Percentiles rank a stretch among this genome's conserved stretches.
Conservation (phyloP, 176 grass and related monocot species). For the Hordeum marinum region DNA sequence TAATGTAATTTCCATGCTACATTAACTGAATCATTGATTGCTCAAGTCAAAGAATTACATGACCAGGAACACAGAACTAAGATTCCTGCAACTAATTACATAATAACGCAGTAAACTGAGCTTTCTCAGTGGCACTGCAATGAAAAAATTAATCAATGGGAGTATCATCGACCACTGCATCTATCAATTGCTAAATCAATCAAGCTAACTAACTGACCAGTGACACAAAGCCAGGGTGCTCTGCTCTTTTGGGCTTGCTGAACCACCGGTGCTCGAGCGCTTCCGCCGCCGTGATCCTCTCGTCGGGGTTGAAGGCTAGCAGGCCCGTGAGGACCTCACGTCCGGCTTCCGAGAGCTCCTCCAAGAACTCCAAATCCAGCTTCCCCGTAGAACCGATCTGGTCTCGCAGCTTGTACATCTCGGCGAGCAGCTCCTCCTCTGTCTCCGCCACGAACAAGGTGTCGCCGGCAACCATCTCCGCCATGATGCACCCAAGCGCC, state of each 20-base stretch:
- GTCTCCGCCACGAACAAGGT: neutral
- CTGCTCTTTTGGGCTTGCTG: neutral
- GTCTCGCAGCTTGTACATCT: neutral
- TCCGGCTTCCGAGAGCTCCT: neutral
- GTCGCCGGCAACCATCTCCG: too few relatives aligned
- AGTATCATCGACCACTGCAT: too few relatives aligned
- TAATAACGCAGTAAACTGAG: too few relatives aligned
- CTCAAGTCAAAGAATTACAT: too few relatives aligned
- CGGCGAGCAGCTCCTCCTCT: neutral
- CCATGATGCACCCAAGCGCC: too few relatives aligned
- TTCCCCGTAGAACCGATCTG: neutral
- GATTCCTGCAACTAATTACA: too few relatives aligned
- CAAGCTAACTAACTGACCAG: too few relatives aligned
- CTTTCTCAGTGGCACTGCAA: too few relatives aligned
- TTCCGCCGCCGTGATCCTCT: neutral
- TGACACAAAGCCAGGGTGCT: neutral
- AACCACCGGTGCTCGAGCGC: constrained; percentile 9
- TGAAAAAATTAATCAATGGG: too few relatives aligned
- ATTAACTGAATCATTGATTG: neutral
- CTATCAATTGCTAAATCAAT: too few relatives aligned
- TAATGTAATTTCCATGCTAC: neutral
- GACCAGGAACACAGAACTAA: too few relatives aligned
- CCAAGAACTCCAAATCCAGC: neutral
- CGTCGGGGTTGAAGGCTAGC: neutral
- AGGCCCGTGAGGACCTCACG: neutral